Base-by-base conservation (phyloP, 768 basidiomycete species). In the Leccinum fibrillosum region DNA sequence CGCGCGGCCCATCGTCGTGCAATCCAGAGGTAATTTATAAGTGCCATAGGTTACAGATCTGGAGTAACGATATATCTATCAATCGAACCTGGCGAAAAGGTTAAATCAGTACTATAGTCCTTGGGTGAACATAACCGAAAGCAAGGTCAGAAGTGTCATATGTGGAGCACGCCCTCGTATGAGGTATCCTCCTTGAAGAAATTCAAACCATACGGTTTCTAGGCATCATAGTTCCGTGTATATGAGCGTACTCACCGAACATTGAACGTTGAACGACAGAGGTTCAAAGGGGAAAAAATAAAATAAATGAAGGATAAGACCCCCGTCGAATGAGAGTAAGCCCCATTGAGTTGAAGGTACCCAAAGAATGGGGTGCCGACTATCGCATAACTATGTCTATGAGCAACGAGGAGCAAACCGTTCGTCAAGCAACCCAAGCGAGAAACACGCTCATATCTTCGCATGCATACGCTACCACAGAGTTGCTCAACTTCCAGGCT, bases 171-270 rank as follows among this genome's bases (percentile, higher is more conserved):
- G 73, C 82, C 87, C 86, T 66, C 71, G 64, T 57, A 59, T 54
- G 56, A 77, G 83, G 85, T 86, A 88, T 89, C 75, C 86, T 85
- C 90, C 90, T 78, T 91, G 90, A 92, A 92, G 90, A 92, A 92
- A 92, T 91, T 90, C 90, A 87, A 86, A 73, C 61, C 34, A 62
- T 60, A 75, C 77, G 75, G 70, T 71, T 73, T 69, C 69, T 58
- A 72, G 75, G 67, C 85, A 88, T 88, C 86, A 89, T 81, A 32
- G 58, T 67, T 69, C 13, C 58, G 65, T 64, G 56, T 42, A 58
- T 64, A 58, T 15, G 25, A 37, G n/a, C 5, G n/a, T 49, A 61
- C 73, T 72, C 55, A 73, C 71, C 60, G 69, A 68, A 62, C 4
- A 53, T 54, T 32, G 11, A 11, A 28, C 28, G 28, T 28, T 54